Base-by-base conservation (phyloP, 2,329 filamentous ascomycete species). In the Sarocladiaceae sp. region DNA sequence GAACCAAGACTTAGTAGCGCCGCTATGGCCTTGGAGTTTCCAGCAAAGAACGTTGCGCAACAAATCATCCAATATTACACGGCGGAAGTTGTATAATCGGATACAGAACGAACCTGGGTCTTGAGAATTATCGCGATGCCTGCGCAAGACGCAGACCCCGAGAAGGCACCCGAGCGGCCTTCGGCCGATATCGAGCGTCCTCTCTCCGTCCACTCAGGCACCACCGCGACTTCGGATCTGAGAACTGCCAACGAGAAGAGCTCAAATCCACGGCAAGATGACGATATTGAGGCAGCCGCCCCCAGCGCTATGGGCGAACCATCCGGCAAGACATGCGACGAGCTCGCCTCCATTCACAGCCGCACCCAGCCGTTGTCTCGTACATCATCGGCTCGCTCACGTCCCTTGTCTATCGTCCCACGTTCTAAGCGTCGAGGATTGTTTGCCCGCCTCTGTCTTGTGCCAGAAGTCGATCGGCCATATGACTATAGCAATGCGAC, bases 401-500 rank as follows among this genome's bases (percentile, higher is more conserved):
- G 67, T 7, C 42, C 45, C 3, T 37, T 53, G 18, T 49, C 48
- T n/a, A 51, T 74, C 34, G 58, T 79, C 12, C 67, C 74, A 21
- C 62, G 68, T 24, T 56, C 61, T 1, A 53, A 66, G 46, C 76
- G 88, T 40, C 73, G 88, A 55, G 90, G 90, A 0, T 68, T 95
- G 2, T 72, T 95, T 39, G 82, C 80, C 1, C 74, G 74, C 29
- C 69, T 94, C 11, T 70, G 85, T 1, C 48, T 95, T 24, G 70
- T 95, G 13, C 83, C 88, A 2, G 90, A 96, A 64, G 80, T 95
- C 12, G 80, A 86, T 35, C 72, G 82, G 24, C 85, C 89, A 0
- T 80, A 82, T 47, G 76, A 87, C 42, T 95, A 95, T 58, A 67
- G 74, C 10, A 76, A 78, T 26, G 74, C 67, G 41, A 87, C 78